These are phyloP conservation scores for Aethionema arabicum DNA, from an alignment of 345 rosid species.

Conservation along the genomic window DNA sequence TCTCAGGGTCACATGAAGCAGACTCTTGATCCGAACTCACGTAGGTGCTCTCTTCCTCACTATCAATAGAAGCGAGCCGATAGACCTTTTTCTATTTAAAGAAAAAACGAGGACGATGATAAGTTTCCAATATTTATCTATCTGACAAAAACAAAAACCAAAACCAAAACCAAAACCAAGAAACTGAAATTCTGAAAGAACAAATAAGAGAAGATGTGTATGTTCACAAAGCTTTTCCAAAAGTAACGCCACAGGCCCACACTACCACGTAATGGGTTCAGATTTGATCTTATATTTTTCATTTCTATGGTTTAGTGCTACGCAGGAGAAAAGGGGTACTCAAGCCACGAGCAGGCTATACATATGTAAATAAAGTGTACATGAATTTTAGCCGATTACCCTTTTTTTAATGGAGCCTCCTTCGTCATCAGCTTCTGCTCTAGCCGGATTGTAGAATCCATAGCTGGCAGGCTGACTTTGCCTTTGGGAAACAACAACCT, in stretches of 20 bases:
- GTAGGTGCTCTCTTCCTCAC: slow-evolving; percentile 65
- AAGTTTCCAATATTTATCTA: slow-evolving; percentile 5
- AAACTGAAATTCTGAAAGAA: slow-evolving; percentile 17
- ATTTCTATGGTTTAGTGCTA: slow-evolving; percentile 13
- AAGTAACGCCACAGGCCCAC: neutral
- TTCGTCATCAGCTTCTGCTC: slow-evolving; percentile 62
- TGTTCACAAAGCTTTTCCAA: slow-evolving; percentile 6
- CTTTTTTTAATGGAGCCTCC: slow-evolving; percentile 57
- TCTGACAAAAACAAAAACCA: slow-evolving; percentile 19
- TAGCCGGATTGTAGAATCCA: slow-evolving; percentile 90
- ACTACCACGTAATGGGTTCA: slow-evolving; percentile 9
- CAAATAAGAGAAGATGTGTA: slow-evolving; percentile 18
- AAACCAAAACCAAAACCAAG: slow-evolving; percentile 26
- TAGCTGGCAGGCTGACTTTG: slow-evolving; percentile 85
- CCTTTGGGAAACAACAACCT: slow-evolving; percentile 74
- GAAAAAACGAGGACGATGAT: slow-evolving; percentile 16
- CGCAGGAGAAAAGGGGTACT: neutral
- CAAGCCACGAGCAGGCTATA: slow-evolving; percentile 14
- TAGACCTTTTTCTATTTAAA: slow-evolving; percentile 65
- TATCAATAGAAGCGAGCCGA: slow-evolving; percentile 80
- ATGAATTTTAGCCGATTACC: slow-evolving; percentile 40
- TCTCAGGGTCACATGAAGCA: slow-evolving; percentile 65
- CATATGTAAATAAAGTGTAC: slow-evolving; percentile 4
- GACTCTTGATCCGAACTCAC: slow-evolving; percentile 78
- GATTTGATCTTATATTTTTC: slow-evolving; percentile 10